phyloP scores from a whole-genome alignment of 768 basidiomycete species.

The Hericium coralloides region DNA sequence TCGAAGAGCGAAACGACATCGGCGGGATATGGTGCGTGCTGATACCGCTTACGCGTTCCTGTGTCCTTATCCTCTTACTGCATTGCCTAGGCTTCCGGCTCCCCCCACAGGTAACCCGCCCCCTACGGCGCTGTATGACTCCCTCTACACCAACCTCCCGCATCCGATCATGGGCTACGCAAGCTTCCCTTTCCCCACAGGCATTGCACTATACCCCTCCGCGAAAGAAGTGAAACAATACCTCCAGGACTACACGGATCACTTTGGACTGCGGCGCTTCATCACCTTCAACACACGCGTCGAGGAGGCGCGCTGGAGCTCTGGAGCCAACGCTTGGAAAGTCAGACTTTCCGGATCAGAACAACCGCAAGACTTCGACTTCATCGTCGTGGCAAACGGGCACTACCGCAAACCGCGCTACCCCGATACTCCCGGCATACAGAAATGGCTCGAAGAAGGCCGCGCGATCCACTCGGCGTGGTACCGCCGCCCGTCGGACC shows the following conservation, averaged over 20 bases:
- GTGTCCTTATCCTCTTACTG: not conserved
- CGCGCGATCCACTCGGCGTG: conserved; percentile 58
- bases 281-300: conserved; percentile 58
- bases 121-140: conserved; percentile 66
- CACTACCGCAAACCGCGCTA: conserved; percentile 61
- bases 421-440: conserved; percentile 51
- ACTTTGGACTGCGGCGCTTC: conserved; percentile 54
- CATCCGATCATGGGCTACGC: conserved; percentile 70
- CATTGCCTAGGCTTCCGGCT: conserved; percentile 41
- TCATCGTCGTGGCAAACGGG: conserved; percentile 66
- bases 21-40: conserved; percentile 70
- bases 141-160: conserved; percentile 71
- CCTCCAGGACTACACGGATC: conserved; percentile 52
- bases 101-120: conserved; percentile 43
- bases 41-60: not conserved
- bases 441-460: conserved; percentile 41
- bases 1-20: conserved; percentile 54
- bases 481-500: conserved; percentile 46
- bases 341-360: conserved; percentile 29
- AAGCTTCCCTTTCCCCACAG: conserved; percentile 58
- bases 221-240: conserved; percentile 61
- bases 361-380: conserved; percentile 39
- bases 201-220: conserved; percentile 59
- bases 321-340: conserved; percentile 32
- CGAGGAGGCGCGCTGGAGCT: conserved; percentile 31